phyloP scores from a whole-genome alignment of 768 basidiomycete genomes.

The Saitozyma podzolica region DNA sequence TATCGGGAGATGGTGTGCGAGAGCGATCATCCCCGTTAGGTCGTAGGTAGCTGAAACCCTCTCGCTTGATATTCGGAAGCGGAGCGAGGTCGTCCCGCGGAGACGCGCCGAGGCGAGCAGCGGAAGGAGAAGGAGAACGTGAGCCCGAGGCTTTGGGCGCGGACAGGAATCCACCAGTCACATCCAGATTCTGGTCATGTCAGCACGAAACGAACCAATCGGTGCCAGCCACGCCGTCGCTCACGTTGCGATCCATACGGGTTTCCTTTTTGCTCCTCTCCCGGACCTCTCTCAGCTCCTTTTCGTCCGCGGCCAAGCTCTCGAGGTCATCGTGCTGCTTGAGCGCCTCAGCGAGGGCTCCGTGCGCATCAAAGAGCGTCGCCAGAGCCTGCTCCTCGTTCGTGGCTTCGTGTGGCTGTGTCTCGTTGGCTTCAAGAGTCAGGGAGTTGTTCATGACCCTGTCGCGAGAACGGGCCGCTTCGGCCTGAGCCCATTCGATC shows the following conservation, averaged over 20 bases:
- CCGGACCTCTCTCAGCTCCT: slow-evolving; percentile 62
- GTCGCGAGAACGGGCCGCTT: slow-evolving; percentile 69
- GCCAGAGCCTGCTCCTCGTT: slow-evolving; percentile 73
- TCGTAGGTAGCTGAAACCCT: too few species aligned
- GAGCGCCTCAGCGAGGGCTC: slow-evolving; percentile 67
- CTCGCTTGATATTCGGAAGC: too few species aligned
- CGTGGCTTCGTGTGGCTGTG: slow-evolving; percentile 54
- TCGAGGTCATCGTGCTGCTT: slow-evolving; percentile 76
- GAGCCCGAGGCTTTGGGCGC: slow-evolving; percentile 32
- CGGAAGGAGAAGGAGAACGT: slow-evolving; percentile 23
- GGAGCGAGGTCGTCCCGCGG: slow-evolving; percentile 9
- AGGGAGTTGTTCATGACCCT: slow-evolving; percentile 9
- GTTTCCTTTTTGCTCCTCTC: slow-evolving; percentile 70
- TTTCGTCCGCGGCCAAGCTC: slow-evolving; percentile 62
- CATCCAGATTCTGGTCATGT: not conserved
- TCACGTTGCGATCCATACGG: slow-evolving; percentile 67
- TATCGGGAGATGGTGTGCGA: slow-evolving; percentile 71
- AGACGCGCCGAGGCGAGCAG: not conserved
- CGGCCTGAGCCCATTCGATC: slow-evolving; percentile 85
- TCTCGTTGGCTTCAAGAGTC: slow-evolving; percentile 35
- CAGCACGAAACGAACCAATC: not conserved
- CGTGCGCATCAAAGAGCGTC: slow-evolving; percentile 71
- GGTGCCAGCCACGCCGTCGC: slow-evolving; percentile 21
- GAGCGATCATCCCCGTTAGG: slow-evolving; percentile 53
- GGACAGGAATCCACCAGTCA: slow-evolving; percentile 35